Percentiles rank a stretch among this genome's conserved stretches.
phyloP scores from a whole-genome alignment of 345 rosid species.

The Laguncularia racemosa region DNA sequence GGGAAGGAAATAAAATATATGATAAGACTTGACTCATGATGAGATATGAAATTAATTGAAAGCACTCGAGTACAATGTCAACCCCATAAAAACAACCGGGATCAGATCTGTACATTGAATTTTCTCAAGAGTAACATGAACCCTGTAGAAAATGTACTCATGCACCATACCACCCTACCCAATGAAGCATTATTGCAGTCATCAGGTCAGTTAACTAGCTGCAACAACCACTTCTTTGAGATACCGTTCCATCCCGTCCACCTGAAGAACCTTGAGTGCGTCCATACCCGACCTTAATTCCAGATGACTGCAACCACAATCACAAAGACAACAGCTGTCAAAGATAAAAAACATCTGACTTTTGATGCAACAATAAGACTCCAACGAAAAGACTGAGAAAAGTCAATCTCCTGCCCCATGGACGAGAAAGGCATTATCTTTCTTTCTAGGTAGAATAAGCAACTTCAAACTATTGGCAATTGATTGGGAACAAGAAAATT shows the following conservation, averaged over 20 bases:
- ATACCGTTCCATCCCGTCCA: slow-evolving; percentile 64
- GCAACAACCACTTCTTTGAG: slow-evolving; percentile 83
- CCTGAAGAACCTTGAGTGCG: slow-evolving; percentile 67
- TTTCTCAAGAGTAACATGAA: slow-evolving; percentile 1
- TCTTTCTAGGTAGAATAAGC: too few species aligned
- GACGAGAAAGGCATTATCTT: too few species aligned
- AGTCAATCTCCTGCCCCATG: too few species aligned
- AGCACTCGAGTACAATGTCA: slow-evolving; percentile 10
- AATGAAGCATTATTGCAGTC: background rate
- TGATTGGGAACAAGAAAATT: too few species aligned
- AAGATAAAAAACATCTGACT: too few species aligned
- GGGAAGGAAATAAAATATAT: too few species aligned
- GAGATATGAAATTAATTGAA: background rate
- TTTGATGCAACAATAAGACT: too few species aligned
- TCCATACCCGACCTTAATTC: slow-evolving; percentile 85
- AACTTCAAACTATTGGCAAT: too few species aligned
- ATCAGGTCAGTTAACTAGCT: slow-evolving; percentile 15
- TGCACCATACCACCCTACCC: background rate
- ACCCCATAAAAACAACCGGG: slow-evolving; percentile 1
- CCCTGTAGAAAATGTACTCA: slow-evolving; percentile 9
- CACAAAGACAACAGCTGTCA: background rate
- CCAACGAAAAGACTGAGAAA: too few species aligned
- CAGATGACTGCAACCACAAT: slow-evolving; percentile 58
- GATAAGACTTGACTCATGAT: too few species aligned
- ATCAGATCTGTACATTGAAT: slow-evolving; percentile 30